These are phyloP conservation scores for Pseudopediastrum boryanum DNA, from an alignment of 139 green algal genomes.

Conservation along the genomic window DNA sequence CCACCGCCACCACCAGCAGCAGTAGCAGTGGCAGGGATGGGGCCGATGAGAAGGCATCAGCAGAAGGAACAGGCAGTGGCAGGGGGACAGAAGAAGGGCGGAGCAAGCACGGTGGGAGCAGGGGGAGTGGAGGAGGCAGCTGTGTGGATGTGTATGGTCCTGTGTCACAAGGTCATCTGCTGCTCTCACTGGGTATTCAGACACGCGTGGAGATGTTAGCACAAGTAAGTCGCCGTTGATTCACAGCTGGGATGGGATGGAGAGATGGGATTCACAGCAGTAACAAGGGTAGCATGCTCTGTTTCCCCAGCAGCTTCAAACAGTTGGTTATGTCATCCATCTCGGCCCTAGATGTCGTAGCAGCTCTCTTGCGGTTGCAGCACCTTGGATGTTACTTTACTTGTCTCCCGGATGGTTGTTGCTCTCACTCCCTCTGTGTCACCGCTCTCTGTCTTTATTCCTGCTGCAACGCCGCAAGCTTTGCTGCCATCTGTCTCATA, in stretches of 20 bases:
- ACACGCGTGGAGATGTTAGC: conserved; percentile 64
- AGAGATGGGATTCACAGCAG: background rate
- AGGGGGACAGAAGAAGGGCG: background rate
- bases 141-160: conserved; percentile 67
- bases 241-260: background rate
- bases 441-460: no score
- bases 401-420: background rate
- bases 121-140: background rate
- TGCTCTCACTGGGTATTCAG: conserved; percentile 78
- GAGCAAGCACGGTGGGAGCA: background rate
- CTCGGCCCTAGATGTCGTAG: no score
- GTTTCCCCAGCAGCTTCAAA: no score
- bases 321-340: no score
- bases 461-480: no score
- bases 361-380: background rate
- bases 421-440: no score
- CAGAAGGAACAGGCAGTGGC: background rate
- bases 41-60: background rate
- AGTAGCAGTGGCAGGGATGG: background rate
- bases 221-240: background rate
- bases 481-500: no score
- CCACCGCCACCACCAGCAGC: background rate
- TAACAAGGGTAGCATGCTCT: background rate
- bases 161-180: conserved; percentile 74
- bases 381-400: background rate